Base-by-base conservation (phyloP, 352 stramenopile genomes). In the Blastocystis sp. region DNA sequence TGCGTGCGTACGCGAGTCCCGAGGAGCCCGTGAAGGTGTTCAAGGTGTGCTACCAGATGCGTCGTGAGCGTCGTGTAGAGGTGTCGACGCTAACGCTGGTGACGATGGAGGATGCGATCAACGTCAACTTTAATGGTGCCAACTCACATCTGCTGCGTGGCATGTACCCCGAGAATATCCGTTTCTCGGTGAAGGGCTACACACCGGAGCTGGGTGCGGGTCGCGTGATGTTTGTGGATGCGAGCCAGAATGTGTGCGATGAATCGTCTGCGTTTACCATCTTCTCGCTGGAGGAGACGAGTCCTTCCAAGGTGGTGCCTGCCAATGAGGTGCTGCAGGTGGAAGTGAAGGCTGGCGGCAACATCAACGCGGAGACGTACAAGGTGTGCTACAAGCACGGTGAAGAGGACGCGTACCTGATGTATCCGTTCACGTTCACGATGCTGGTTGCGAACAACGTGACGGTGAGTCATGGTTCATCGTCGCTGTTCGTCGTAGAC, bases 381-480 rank as follows among this genome's bases (percentile, higher is more conserved):
- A 64, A 63, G 46, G 51, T 81, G 40, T 81, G 69, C 53, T 81
- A 81, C 48, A 81, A 81, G 69, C 69, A 81, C 42, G 69, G 69
- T 40, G 69, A 81, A 29, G 69, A 81, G 8, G 69, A 81, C 40
- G 29, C 16, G 32, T 81, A 81, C 42, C 27, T 48, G n/a, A 48
- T 81, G 46, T 81, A 81, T 61, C 24, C 27, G 0, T 65, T 81
- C 46, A n/a, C 36, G 0, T 81, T 81, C 48, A 64, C 61, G 24
- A 59, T 81, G 69, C 8, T 81, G 46, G 49, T 65, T 2, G 69
- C 56, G 9, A 64, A 81, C 46, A 61, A 61, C 46, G 40, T 81
- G 34, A 63, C 32, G 36, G 44, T 61, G 14, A 44, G 14, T 48
- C 69, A 81, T n/a, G 69, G 69, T 40, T 49, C 18, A 18, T 2